These are phyloP conservation scores for Sclerotiophoma versabilis DNA, from an alignment of 2,329 filamentous ascomycete species.

Conservation along the genomic window DNA sequence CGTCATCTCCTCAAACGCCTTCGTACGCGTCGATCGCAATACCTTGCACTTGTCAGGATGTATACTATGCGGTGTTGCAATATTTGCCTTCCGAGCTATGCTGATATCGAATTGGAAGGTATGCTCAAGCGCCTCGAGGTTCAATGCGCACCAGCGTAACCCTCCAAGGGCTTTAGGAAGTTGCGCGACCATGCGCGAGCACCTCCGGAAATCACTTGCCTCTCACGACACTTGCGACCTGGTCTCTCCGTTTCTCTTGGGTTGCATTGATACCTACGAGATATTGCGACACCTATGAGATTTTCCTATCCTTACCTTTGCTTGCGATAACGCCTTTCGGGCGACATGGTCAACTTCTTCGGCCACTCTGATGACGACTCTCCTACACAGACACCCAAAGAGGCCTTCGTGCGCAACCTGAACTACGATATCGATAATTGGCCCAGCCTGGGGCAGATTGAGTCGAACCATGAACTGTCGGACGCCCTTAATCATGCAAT, in stretches of 20 bases:
- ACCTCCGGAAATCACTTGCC: no score
- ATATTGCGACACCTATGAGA: background rate
- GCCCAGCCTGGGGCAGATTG: background rate
- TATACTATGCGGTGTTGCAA: background rate
- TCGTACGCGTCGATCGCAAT: background rate
- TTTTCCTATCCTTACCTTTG: no score
- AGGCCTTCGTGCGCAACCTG: background rate
- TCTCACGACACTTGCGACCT: no score
- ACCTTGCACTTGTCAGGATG: background rate
- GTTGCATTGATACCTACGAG: background rate
- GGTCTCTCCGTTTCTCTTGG: background rate
- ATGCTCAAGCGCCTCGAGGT: no score
- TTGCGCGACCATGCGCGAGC: background rate
- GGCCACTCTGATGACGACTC: no score
- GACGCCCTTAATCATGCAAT: no score
- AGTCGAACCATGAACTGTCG: background rate
- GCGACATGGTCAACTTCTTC: no score
- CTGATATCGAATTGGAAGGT: no score
- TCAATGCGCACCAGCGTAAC: no score
- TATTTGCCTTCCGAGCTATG: background rate
- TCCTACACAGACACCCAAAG: no score
- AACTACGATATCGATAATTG: background rate
- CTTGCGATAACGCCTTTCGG: no score
- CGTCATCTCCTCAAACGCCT: slow-evolving; percentile 2
- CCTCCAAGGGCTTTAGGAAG: background rate